phyloP scores from a whole-genome alignment of 768 basidiomycete species.

The Boletus tylopilopsis region DNA sequence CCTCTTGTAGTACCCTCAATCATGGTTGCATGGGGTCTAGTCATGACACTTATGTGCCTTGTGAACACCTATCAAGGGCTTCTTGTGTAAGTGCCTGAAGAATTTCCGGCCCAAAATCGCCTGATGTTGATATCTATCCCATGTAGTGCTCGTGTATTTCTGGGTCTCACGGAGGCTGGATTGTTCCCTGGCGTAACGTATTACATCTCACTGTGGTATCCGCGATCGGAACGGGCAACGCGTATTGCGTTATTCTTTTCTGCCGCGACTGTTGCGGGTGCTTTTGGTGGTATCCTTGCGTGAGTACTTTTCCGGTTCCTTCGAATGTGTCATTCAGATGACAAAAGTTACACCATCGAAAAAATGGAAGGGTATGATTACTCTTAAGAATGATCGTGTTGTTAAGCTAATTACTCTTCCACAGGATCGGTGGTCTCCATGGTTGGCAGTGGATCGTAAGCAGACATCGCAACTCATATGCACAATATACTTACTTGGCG shows the following conservation, averaged over 20 bases:
- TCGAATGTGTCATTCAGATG: not conserved
- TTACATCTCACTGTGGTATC: constrained; percentile 58
- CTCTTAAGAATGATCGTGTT: constrained; percentile 9
- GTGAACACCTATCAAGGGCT: constrained; percentile 32
- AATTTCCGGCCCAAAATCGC: not conserved
- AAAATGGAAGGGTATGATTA: constrained; percentile 30
- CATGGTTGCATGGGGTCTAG: constrained; percentile 38
- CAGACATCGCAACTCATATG: not conserved
- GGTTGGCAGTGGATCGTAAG: constrained; percentile 39
- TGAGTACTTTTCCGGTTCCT: constrained; percentile 22
- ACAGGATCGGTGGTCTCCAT: constrained; percentile 28
- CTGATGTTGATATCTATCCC: not conserved
- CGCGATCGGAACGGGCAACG: constrained; percentile 51
- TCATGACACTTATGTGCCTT: constrained; percentile 39
- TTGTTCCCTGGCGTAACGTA: constrained; percentile 41
- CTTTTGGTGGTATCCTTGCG: constrained; percentile 48
- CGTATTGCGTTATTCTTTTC: constrained; percentile 64
- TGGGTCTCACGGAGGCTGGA: constrained; percentile 48
- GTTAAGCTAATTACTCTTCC: not conserved
- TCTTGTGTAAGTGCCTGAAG: constrained; percentile 25
- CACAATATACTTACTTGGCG: constrained; percentile 6
- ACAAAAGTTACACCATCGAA: constrained; percentile 33
- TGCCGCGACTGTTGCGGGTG: constrained; percentile 53
- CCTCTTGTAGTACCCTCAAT: constrained; percentile 35
- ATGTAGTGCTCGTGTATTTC: constrained; percentile 37